Evolutionary conservation across 1,284 basidiomycete genomes (phyloP).

Genomic region (Heliocybe sulcata): DNA sequence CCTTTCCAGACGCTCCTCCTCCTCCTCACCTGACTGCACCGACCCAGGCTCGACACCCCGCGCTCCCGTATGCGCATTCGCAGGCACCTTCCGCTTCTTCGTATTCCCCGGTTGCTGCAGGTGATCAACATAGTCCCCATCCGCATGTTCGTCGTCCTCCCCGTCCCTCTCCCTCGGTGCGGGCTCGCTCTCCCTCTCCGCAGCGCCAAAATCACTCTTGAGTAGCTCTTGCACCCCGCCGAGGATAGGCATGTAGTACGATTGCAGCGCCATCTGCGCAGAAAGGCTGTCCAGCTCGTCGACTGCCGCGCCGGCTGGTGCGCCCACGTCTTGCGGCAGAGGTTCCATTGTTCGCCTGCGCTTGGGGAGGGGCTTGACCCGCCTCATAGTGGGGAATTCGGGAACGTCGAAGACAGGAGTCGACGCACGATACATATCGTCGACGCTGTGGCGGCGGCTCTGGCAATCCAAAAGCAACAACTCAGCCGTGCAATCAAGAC

Average conservation of each 20-base stretch:
- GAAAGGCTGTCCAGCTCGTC: slow-evolving; percentile 46
- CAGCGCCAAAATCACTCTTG: slow-evolving; percentile 16
- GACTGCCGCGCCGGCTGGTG: slow-evolving; percentile 27
- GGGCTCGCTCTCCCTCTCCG: background rate
- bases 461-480: background rate
- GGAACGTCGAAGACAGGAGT: slow-evolving; percentile 55
- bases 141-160: slow-evolving; percentile 44
- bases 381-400: slow-evolving; percentile 51
- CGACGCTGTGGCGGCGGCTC: background rate
- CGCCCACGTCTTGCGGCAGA: slow-evolving; percentile 14
- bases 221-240: slow-evolving; percentile 23
- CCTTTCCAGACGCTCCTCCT: slow-evolving; percentile 26
- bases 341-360: slow-evolving; percentile 44
- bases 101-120: slow-evolving; percentile 72
- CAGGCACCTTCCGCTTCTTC: slow-evolving; percentile 79
- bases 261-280: slow-evolving; percentile 47
- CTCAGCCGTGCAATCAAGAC: background rate
- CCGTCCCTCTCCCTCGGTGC: slow-evolving; percentile 9
- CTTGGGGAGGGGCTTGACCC: slow-evolving; percentile 71
- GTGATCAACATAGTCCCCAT: slow-evolving; percentile 58
- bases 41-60: slow-evolving; percentile 28
- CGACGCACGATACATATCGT: slow-evolving; percentile 34
- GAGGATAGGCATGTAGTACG: slow-evolving; percentile 54
- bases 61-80: slow-evolving; percentile 31
- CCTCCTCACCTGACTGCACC: slow-evolving; percentile 30